A percentile compares a stretch with the other conserved stretches of the same genome.
Conservation (phyloP, 2,329 filamentous ascomycete species). For the Pestalotiopsis sp. region DNA sequence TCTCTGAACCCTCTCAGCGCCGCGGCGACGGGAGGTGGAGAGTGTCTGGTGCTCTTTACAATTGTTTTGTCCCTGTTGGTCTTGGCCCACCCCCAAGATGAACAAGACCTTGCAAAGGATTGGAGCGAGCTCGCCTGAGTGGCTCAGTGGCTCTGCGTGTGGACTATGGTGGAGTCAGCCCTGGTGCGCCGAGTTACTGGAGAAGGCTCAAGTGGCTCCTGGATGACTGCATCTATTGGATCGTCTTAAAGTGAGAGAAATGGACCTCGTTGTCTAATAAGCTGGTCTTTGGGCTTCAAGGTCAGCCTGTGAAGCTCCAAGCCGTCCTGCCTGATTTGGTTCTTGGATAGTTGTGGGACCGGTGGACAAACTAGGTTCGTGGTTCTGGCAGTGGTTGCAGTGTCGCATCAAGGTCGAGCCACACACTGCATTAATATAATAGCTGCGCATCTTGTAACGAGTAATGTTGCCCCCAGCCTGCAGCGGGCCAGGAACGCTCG, state of each 20-base stretch:
- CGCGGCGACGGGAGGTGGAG: too few relatives aligned
- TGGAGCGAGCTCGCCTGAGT: not conserved
- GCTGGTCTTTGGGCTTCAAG: not conserved
- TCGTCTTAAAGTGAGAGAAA: not conserved
- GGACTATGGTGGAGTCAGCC: not conserved
- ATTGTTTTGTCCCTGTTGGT: too few relatives aligned
- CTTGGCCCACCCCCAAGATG: too few relatives aligned
- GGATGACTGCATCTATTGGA: not conserved
- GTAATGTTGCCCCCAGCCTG: not conserved
- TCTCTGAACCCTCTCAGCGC: not conserved
- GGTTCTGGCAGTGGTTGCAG: not conserved
- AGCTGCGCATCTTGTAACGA: not conserved
- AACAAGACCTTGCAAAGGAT: not conserved
- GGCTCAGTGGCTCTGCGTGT: not conserved
- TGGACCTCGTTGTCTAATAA: not conserved
- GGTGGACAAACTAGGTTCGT: not conserved
- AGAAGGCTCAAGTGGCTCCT: not conserved
- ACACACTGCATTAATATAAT: not conserved
- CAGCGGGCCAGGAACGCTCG: not conserved
- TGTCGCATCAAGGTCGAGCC: not conserved
- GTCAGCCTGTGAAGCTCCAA: not conserved
- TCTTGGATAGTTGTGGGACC: conserved; percentile 2
- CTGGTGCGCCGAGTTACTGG: not conserved
- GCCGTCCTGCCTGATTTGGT: conserved; percentile 2
- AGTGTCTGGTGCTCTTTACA: too few relatives aligned